Evolutionary conservation across 2,329 filamentous ascomycete genomes (phyloP).

Genomic region (Furcasterigmium furcatum): DNA sequence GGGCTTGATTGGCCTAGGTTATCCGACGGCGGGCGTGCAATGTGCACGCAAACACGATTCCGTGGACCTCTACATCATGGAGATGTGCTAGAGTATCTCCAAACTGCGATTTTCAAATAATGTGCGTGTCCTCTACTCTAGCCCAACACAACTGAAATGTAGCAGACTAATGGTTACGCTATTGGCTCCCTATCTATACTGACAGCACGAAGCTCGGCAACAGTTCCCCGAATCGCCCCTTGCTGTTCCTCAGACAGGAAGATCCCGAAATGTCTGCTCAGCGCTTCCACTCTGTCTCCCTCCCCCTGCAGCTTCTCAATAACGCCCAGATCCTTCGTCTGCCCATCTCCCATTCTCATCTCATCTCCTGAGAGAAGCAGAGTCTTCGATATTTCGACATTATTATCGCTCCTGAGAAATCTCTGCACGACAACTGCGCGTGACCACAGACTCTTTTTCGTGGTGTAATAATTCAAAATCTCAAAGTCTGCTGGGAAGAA

Average conservation of each 20-base stretch:
- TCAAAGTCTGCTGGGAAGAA: constrained; percentile 41
- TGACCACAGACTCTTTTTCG: constrained; percentile 30
- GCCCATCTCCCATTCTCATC: constrained; percentile 32
- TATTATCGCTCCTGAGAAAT: neutral
- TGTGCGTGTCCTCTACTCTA: no score
- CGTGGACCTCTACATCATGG: no score
- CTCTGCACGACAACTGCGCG: constrained; percentile 26
- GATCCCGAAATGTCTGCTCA: constrained; percentile 48
- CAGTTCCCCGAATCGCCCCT: no score
- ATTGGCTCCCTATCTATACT: no score
- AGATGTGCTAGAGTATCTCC: no score
- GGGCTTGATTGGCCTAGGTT: no score
- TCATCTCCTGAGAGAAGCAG: constrained; percentile 37
- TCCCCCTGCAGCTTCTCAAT: constrained; percentile 39
- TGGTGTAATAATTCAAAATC: constrained; percentile 38
- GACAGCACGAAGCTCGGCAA: no score
- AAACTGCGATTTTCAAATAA: no score
- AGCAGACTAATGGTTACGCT: no score
- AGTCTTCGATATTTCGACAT: constrained; percentile 27
- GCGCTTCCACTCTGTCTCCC: constrained; percentile 39
- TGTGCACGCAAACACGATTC: no score
- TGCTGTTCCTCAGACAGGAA: constrained; percentile 40
- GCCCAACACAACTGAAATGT: no score
- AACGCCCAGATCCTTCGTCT: constrained; percentile 24
- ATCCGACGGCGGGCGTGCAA: no score